Base-by-base conservation (phyloP, 1,139 yeast genomes). In the Pichia sp. region DNA sequence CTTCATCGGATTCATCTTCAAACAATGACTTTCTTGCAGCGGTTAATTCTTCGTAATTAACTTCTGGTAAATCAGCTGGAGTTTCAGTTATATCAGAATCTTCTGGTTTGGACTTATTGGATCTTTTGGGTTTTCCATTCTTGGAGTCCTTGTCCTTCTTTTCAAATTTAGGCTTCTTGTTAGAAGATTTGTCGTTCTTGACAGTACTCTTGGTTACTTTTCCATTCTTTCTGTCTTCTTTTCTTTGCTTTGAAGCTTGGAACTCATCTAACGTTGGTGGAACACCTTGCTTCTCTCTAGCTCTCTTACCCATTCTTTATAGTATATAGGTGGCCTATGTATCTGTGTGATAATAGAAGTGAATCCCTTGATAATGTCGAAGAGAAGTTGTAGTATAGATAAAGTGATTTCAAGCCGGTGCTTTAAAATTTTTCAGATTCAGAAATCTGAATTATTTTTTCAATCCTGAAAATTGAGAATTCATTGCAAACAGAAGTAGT, bases 181-280 rank as follows among this genome's bases (percentile, higher is more conserved):
- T 20, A 29, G 35, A 28, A 46, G 51, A 51, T 49, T 37, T 48
- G 49, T 58, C 42, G 13, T 29, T 29, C 8, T 36, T 29, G 6
- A 23, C 20, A 24, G 11, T 13, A 6, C 17, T 14, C 24, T 41
- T 41, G 15, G 32, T 4, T 19, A 37, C 40, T 59, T 63, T 47
- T 50, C 43, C 55, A 50, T 58, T 59, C 25, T 44, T 44, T 50
- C 53, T 62, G 31, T 45, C 46, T 35, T 48, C 53, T 34, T 42
- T 44, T 39, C 68, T 73, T 31, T 67, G 72, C 49, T 74, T 77
- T 38, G 60, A 66, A 11, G 74, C 74, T 47, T 77, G 76, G 56
- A 87, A 79, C 53, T 87, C 95, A 30, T 87, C 97, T 46, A 77
- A 67, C 11, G 84, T 56, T 29, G 96, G 96, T 49, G 96, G 96